Evolutionary conservation across 2,329 filamentous ascomycete genomes (phyloP), one percentile per base, ranked within the genome.

Genomic region (Macrophomina pseudophaseolina): DNA sequence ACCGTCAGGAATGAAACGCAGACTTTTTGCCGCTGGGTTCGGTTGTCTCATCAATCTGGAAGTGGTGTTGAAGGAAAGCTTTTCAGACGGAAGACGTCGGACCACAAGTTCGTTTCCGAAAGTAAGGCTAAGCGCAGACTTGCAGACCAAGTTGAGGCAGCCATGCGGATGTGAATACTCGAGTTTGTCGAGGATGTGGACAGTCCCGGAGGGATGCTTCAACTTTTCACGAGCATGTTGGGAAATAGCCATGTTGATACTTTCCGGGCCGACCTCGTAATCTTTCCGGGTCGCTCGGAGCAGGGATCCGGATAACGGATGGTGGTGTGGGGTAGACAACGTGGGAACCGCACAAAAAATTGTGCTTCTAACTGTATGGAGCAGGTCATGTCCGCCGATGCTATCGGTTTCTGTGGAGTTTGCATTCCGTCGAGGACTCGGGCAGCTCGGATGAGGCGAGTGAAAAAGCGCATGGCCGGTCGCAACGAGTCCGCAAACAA

Each of bases 321-420:
- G 32, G 58, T 38, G 44, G 30, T 60, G 56, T 62, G 58, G 58
- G 58, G 58, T 62, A 62, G 32, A 60, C 58, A 62, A 62, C 58
- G 44, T 62, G 42, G 58, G 58, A 62, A 32, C 44, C 58, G 38
- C 58, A n/a, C 23, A 32, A 49, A 62, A 62, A 62, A 49, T 51
- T 51, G 32, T 23, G 30, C 58, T 23, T 28, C 58, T 62, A 62
- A 30, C 58, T 42, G 28, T 28, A 35, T 62, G n/a, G 38, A 62
- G 58, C n/a, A 62, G 58, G 58, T 62, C 16, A 38, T 49, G n/a
- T 62, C 46, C 32, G 42, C 44, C 28, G 30, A 48, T 35, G 38
- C 16, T 49, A 62, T 48, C 58, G n/a, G 49, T 48, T 38, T 49
- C 58, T 18, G 14, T 35, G 30, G 40, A 62, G n/a, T 49, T 62